These are phyloP conservation scores for Collybia nuda DNA, from an alignment of 768 basidiomycete genomes.

Conservation along the genomic window DNA sequence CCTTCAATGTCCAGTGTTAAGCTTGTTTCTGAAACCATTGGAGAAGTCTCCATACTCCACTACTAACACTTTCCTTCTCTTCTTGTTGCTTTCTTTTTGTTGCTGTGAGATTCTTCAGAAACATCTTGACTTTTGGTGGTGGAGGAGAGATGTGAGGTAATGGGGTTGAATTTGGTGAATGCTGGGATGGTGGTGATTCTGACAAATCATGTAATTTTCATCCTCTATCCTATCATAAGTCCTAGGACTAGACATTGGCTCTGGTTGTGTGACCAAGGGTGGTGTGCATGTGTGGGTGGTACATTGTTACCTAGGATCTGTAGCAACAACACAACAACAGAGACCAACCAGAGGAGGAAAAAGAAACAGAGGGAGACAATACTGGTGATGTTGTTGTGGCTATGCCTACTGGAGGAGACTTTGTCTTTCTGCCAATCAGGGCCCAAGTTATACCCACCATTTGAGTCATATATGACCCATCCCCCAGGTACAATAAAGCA, in stretches of 20 bases:
- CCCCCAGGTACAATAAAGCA: too few species aligned
- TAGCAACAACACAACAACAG: conserved; percentile 27
- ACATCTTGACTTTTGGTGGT: conserved; percentile 52
- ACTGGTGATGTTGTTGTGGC: conserved; percentile 5
- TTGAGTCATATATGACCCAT: too few species aligned
- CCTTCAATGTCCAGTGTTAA: conserved; percentile 1
- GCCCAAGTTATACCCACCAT: background rate
- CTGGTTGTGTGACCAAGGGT: too few species aligned
- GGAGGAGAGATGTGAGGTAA: background rate
- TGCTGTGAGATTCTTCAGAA: conserved; percentile 56
- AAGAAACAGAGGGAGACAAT: conserved; percentile 49
- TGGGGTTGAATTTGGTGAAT: background rate
- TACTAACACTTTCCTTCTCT: conserved; percentile 27
- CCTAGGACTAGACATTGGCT: too few species aligned
- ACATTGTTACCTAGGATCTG: conserved; percentile 7
- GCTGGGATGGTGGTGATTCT: background rate
- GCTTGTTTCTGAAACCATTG: background rate
- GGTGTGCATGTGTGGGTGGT: too few species aligned
- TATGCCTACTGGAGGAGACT: background rate
- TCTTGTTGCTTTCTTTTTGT: conserved; percentile 55
- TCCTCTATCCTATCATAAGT: too few species aligned
- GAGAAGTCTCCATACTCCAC: conserved; percentile 11
- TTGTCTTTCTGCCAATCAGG: too few species aligned
- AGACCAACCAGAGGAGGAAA: conserved; percentile 49
- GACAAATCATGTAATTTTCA: too few species aligned